Evolutionary conservation across 2,329 filamentous ascomycete genomes (phyloP).

Genomic region (Claviceps pazoutovae): DNA sequence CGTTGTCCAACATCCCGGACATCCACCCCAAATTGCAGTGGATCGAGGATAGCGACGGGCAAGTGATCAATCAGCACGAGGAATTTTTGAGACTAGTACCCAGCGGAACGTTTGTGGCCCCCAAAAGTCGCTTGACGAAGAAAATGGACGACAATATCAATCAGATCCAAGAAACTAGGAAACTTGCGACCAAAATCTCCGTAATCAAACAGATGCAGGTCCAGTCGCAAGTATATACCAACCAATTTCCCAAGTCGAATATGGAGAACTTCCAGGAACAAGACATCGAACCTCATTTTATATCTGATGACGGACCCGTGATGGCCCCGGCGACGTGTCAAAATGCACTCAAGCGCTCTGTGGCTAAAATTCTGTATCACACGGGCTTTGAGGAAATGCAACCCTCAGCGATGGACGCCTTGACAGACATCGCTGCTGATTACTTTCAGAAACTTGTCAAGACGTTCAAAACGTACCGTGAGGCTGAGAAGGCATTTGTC

Average conservation of each 20-base stretch:
- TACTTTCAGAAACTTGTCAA: slow-evolving; percentile 77
- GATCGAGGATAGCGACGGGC: slow-evolving; percentile 79
- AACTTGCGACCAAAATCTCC: slow-evolving; percentile 88
- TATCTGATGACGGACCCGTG: slow-evolving; percentile 75
- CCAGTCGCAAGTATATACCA: slow-evolving; percentile 92
- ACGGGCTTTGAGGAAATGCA: slow-evolving; percentile 95
- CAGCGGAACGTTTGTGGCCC: slow-evolving; percentile 59
- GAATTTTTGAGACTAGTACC: slow-evolving; percentile 71
- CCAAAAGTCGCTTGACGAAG: slow-evolving; percentile 57
- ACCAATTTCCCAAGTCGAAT: slow-evolving; percentile 95
- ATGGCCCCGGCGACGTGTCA: slow-evolving; percentile 75
- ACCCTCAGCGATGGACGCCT: slow-evolving; percentile 78
- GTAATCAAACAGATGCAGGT: slow-evolving; percentile 99
- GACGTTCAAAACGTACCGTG: slow-evolving; percentile 69
- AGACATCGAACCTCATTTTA: slow-evolving; percentile 78
- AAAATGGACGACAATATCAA: slow-evolving; percentile 84
- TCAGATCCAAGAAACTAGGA: slow-evolving; percentile 93
- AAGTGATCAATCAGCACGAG: slow-evolving; percentile 76
- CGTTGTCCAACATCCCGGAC: slow-evolving; percentile 73
- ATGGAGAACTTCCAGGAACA: slow-evolving; percentile 76
- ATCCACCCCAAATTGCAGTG: slow-evolving; percentile 66
- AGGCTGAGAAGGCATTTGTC: slow-evolving; percentile 61
- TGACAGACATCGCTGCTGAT: slow-evolving; percentile 78
- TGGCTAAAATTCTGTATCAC: slow-evolving; percentile 91
- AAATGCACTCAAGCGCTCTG: slow-evolving; percentile 73